A percentile compares a stretch with the other conserved stretches of the same genome.
Conservation (phyloP, 768 basidiomycete species). For the Mycena venus region DNA sequence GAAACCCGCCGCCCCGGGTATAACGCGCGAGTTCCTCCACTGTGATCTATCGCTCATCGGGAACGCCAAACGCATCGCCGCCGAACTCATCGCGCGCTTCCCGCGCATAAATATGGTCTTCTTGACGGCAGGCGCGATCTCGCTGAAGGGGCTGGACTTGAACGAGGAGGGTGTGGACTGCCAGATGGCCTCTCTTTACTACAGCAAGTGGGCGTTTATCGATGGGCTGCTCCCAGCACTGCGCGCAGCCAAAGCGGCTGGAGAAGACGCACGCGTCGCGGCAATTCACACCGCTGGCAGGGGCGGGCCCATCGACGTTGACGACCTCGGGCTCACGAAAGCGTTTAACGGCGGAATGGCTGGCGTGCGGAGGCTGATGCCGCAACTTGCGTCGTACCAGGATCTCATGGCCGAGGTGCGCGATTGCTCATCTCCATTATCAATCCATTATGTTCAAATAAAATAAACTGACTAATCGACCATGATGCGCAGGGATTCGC, state of each 20-base stretch:
- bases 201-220: slow-evolving; percentile 51
- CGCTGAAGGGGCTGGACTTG: slow-evolving; percentile 45
- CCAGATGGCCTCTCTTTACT: slow-evolving; percentile 50
- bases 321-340: slow-evolving; percentile 48
- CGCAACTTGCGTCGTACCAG: slow-evolving; percentile 11
- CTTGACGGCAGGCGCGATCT: slow-evolving; percentile 44
- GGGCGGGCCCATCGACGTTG: slow-evolving; percentile 42
- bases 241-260: slow-evolving; percentile 44
- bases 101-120: slow-evolving; percentile 52
- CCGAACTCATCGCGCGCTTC: slow-evolving; percentile 38
- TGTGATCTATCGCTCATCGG: slow-evolving; percentile 15
- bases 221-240: slow-evolving; percentile 47
- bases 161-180: slow-evolving; percentile 51
- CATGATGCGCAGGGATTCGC: slow-evolving; percentile 2
- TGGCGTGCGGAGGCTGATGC: background rate
- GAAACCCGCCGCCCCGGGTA: background rate
- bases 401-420: slow-evolving; percentile 19
- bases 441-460: too few relatives aligned
- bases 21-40: slow-evolving; percentile 7
- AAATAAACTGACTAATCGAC: too few relatives aligned
- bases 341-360: background rate
- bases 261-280: slow-evolving; percentile 52
- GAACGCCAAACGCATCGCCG: slow-evolving; percentile 12
- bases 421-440: background rate
- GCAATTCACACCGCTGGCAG: slow-evolving; percentile 44